A percentile compares a stretch with the other conserved stretches of the same genome.
phyloP scores from a whole-genome alignment of 345 rosid genomes.

The Rhodomyrtus tomentosa region DNA sequence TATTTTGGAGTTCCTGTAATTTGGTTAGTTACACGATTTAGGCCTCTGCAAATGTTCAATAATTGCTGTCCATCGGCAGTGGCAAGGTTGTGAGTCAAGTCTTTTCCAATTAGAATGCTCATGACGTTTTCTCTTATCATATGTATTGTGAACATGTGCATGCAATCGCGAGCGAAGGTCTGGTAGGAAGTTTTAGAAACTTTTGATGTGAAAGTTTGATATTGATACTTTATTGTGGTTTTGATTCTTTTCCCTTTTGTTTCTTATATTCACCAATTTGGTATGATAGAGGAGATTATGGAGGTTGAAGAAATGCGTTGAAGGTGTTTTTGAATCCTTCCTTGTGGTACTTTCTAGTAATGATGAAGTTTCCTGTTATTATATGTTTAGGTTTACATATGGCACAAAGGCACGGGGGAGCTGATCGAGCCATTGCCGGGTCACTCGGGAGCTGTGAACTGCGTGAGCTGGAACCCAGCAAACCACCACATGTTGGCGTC shows the following conservation, averaged over 20 bases:
- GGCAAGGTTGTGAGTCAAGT: not conserved
- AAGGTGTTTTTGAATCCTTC: not conserved
- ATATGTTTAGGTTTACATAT: constrained; percentile 44
- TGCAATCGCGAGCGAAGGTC: not conserved
- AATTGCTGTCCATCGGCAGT: not conserved
- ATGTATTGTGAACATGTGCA: not conserved
- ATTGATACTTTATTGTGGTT: not conserved
- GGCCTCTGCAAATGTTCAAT: not conserved
- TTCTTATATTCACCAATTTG: not conserved
- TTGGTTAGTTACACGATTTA: not conserved
- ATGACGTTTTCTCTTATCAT: not conserved
- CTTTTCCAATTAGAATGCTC: not conserved
- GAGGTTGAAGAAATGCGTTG: not conserved
- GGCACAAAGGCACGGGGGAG: constrained; percentile 43
- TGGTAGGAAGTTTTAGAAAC: not conserved
- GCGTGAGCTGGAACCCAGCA: constrained; percentile 38
- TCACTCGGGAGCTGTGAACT: constrained; percentile 54
- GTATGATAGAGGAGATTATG: not conserved
- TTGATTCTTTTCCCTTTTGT: not conserved
- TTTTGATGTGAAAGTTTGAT: not conserved
- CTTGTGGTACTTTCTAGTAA: not conserved
- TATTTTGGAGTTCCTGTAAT: not conserved
- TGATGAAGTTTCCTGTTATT: not conserved
- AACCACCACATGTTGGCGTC: constrained; percentile 38
- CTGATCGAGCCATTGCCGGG: constrained; percentile 42